Percentiles rank a stretch among this genome's conserved stretches.
phyloP scores from a whole-genome alignment of 306 rosid species.

The Vachellia collinsii region DNA sequence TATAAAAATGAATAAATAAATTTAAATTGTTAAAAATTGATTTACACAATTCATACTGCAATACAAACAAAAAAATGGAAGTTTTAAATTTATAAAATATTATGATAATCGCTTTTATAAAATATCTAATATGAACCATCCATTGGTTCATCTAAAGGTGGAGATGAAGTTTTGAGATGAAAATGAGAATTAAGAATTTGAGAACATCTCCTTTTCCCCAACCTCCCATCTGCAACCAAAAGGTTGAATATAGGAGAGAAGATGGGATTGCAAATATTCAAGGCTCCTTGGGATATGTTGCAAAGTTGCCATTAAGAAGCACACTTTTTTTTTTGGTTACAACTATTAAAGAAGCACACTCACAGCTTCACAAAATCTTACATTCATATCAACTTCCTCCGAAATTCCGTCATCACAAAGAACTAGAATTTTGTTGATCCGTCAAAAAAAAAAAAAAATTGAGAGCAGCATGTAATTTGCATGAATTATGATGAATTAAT shows the following conservation, averaged over 20 bases:
- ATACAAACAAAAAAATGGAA: too few species aligned
- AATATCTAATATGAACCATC: too few species aligned
- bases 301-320: conserved; percentile 13
- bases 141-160: too few species aligned
- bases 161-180: too few species aligned
- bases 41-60: too few species aligned
- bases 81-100: too few species aligned
- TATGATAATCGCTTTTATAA: too few species aligned
- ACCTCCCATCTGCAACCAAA: not conserved
- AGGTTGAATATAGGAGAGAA: not conserved
- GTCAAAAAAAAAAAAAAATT: not conserved
- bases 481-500: conserved; percentile 55
- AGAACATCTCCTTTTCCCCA: too few species aligned
- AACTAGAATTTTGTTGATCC: conserved; percentile 5
- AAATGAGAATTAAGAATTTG: too few species aligned
- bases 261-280: not conserved
- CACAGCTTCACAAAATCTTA: conserved; percentile 36
- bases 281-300: not conserved
- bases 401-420: conserved; percentile 29
- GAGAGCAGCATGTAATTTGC: conserved; percentile 10
- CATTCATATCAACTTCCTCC: not conserved
- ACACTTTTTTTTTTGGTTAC: too few species aligned
- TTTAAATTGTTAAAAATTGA: too few species aligned
- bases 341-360: not conserved
- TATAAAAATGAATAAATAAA: too few species aligned